Base-by-base conservation (phyloP, 1,139 yeast genomes). In the Saccharomyces pastorianus region DNA sequence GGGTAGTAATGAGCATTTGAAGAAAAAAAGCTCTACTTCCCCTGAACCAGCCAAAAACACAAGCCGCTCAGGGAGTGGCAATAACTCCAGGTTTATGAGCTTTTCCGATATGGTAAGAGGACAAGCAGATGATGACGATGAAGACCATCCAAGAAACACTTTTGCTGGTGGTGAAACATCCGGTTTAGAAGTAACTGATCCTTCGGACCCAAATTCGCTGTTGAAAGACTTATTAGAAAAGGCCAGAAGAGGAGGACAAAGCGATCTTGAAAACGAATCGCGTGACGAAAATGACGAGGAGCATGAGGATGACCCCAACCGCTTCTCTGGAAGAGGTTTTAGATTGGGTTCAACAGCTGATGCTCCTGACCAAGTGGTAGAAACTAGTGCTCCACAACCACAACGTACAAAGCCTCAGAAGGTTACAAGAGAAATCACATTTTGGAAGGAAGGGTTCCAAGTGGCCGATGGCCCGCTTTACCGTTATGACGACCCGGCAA, bases 361-460 rank as follows among this genome's bases (percentile, higher is more conserved):
- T 27, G 82, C 85, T 9, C 79, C 76, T 48, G 69, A 70, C 6
- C 64, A 63, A 53, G 65, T 65, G 2, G 63, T 70, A 23, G 73
- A 72, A 47, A 64, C 63, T 7, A 58, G 67, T 48, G 62, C 66
- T 0, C 68, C 66, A 48, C 70, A 73, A 3, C 49, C 56, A 6
- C 48, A 55, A 23, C 60, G 62, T 28, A 20, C 23, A 20, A 55
- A 46, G 64, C 67, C 68, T 11, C 71, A 71, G 55, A 74, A 71
- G 52, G 95, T 83, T 6, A 77, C 78, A 17, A 77, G 95, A 65
- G 85, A 85, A 52, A 85, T 95, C 59, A 89, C 96, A 0, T 93
- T 93, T 69, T 93, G 99, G 99, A 84, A 84, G 63, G 95, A 93
- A 67, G 99, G 99, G 2, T 93, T 95, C 72, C 88, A 90, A 54